Evolutionary conservation across 139 green algal species (phyloP).

Genomic region (Eudorina sp.): DNA sequence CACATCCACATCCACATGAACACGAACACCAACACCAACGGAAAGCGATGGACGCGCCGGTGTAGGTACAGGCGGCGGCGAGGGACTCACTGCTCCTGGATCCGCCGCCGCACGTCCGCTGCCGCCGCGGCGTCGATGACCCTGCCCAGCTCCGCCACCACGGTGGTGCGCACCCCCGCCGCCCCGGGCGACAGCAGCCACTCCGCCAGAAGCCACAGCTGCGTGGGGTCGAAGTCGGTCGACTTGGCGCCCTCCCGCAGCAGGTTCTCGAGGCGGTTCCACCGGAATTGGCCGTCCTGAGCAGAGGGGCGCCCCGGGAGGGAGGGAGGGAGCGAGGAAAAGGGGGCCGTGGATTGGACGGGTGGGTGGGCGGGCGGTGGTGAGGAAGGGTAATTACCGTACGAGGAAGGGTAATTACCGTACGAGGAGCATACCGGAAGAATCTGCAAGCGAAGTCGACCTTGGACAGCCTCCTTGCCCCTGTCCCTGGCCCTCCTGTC

Average conservation of each 20-base stretch:
- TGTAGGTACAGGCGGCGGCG: too few species aligned
- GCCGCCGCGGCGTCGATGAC: constrained; percentile 81
- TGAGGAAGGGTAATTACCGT: too few species aligned
- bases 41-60: too few species aligned
- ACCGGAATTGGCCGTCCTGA: constrained; percentile 76
- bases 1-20: too few species aligned
- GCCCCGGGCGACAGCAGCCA: constrained; percentile 80
- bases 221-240: constrained; percentile 81
- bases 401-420: too few species aligned
- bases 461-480: too few species aligned
- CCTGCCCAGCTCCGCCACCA: constrained; percentile 80
- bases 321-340: neutral
- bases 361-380: neutral
- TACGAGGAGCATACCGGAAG: too few species aligned
- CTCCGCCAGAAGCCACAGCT: constrained; percentile 91
- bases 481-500: too few species aligned
- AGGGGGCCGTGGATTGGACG: neutral
- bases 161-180: constrained; percentile 53
- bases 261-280: constrained; percentile 91
- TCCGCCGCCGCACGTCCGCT: constrained; percentile 52
- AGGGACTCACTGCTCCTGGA: constrained; percentile 49
- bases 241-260: constrained; percentile 86
- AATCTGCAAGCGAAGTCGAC: too few species aligned
- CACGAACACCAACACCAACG: too few species aligned
- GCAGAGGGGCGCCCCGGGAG: neutral